Base-by-base conservation (phyloP, 495 filamentous ascomycete genomes). In the Saxophila tyrrhenica region DNA sequence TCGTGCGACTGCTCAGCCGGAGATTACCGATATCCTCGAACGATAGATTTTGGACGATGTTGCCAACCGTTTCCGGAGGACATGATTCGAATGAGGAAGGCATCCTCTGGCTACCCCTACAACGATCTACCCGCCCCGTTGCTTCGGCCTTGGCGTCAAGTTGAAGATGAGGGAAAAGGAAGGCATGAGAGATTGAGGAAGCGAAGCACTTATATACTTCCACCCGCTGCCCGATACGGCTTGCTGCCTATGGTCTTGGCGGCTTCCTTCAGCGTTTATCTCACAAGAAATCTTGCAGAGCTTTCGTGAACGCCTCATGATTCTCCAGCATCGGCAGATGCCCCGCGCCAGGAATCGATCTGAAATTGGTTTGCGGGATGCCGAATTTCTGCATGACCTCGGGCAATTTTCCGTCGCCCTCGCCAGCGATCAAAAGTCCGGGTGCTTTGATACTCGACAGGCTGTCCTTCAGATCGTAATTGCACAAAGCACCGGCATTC, bases 241-340 rank as follows among this genome's bases (percentile, higher is more conserved):
- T 17, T 3, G n/a, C 41, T n/a, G 41, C 41, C 41, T 17, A 7
- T 9, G 3, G 16, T 21, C 41, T 17, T 44, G 16, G 19, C 41
- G 17, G 7, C 41, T n/a, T 7, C 7, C 7, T 44, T 44, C 41
- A n/a, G 17, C 41, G 35, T 8, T 17, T 24, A 16, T 17, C 48
- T 57, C 54, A 62, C 50, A 62, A 32, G 50, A 62, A 62, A 7
- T 45, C 48, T 13, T 29, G 32, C 38, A 62, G n/a, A 32, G 55
- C 55, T 21, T 62, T 50, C 54, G 57, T 57, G 41, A 62, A 62
- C 16, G 44, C 54, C 2, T 58, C 59, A 42, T 47, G 55, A 23
- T 83, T 78, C 72, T 92, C 86, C 35, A 78, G 81, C 87, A 92
- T 92, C 2, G 87, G 87, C 68, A 92, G 66, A 70, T 92, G 87